A percentile compares a stretch with the other conserved stretches of the same genome.
Conservation (phyloP, 116 monocot species). For the Zostera marina region DNA sequence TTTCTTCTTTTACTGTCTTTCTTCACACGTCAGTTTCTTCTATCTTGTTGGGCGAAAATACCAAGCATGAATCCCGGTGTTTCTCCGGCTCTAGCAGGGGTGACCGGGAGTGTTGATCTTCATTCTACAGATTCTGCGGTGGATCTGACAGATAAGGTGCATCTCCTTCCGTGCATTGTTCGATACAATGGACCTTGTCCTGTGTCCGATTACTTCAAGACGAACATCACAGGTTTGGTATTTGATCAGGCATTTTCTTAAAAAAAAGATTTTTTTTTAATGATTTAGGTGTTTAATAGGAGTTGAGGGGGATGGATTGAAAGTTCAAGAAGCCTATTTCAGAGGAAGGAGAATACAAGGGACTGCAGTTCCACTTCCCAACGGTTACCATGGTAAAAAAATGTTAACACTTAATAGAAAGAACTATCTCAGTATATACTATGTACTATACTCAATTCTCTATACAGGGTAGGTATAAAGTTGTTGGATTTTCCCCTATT, state of each 20-base stretch:
- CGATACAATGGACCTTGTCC: conserved; percentile 51
- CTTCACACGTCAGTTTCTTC: background rate
- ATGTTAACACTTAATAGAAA: too few relatives aligned
- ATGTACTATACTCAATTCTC: too few relatives aligned
- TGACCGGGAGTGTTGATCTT: conserved; percentile 33
- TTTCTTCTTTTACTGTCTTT: background rate
- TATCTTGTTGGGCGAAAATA: background rate
- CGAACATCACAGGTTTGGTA: conserved; percentile 39
- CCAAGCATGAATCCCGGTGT: background rate
- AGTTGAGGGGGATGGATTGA: conserved; percentile 40
- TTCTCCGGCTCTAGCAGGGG: background rate
- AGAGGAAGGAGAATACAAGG: conserved; percentile 84
- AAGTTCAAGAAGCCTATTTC: conserved; percentile 67
- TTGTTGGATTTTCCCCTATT: background rate
- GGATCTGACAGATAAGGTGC: conserved; percentile 41
- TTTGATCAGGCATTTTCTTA: background rate
- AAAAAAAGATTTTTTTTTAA: background rate
- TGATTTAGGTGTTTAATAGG: conserved; percentile 14
- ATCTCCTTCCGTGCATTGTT: conserved; percentile 87
- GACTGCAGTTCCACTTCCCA: conserved; percentile 37
- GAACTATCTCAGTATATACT: too few relatives aligned
- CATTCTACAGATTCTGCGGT: conserved; percentile 1
- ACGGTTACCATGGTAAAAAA: conserved; percentile 48
- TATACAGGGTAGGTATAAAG: too few relatives aligned
- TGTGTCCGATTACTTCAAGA: conserved; percentile 80